Evolutionary conservation across 306 rosid species (phyloP).

Genomic region (Cercis canadensis): DNA sequence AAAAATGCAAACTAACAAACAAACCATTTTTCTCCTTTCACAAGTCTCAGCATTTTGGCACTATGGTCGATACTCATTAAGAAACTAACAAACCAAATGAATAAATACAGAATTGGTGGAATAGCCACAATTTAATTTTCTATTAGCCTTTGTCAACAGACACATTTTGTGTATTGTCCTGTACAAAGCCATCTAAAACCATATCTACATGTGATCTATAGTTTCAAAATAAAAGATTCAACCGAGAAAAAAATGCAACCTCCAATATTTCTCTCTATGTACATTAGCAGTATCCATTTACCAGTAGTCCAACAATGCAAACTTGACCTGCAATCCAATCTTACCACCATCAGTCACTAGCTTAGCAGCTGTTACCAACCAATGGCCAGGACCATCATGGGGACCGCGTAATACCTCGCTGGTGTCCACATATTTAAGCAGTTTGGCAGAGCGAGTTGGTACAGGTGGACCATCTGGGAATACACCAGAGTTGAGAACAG

Average conservation of each 20-base stretch:
- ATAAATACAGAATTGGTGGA: conserved; percentile 16
- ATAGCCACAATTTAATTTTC: conserved; percentile 28
- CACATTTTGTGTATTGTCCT: conserved; percentile 46
- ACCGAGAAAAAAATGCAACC: conserved; percentile 17
- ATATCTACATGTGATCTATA: conserved; percentile 35
- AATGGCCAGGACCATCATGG: conserved; percentile 90
- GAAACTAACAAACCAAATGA: background rate
- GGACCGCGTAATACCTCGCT: conserved; percentile 91
- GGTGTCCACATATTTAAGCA: conserved; percentile 76
- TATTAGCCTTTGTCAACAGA: conserved; percentile 38
- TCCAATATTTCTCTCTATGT: conserved; percentile 26
- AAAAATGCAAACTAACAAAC: no score
- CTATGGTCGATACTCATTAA: background rate
- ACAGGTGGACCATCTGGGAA: conserved; percentile 90
- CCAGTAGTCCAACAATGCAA: conserved; percentile 83
- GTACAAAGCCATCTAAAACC: conserved; percentile 45
- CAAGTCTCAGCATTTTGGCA: background rate
- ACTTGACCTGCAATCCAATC: conserved; percentile 84
- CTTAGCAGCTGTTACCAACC: conserved; percentile 92
- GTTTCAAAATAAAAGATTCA: conserved; percentile 39
- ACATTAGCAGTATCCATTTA: conserved; percentile 43
- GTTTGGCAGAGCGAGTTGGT: conserved; percentile 63
- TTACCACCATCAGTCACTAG: conserved; percentile 78
- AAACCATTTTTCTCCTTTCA: background rate
- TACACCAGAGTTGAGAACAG: conserved; percentile 80